Evolutionary conservation across 164 flowering plant genomes (phyloP).

Genomic region (Amborella trichopoda): DNA sequence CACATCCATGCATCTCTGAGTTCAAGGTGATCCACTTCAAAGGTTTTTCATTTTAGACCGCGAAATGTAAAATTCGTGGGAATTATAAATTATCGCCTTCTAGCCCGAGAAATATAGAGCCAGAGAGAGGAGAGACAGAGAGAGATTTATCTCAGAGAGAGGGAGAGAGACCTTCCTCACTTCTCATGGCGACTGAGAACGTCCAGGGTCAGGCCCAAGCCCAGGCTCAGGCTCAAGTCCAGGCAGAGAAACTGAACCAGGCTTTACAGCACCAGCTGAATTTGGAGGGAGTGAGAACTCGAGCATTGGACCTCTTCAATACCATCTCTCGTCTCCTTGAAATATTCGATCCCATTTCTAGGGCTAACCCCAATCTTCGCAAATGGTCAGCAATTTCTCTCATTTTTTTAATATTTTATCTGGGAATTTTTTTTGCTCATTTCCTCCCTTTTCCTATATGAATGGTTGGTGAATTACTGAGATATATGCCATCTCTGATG

Average conservation of each 20-base stretch:
- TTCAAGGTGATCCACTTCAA: too few relatives aligned
- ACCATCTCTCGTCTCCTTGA: constrained; percentile 87
- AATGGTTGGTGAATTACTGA: too few relatives aligned
- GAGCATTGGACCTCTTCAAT: constrained; percentile 75
- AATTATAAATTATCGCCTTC: too few relatives aligned
- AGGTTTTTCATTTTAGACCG: too few relatives aligned
- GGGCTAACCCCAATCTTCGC: constrained; percentile 62
- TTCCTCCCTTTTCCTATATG: neutral
- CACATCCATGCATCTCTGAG: too few relatives aligned
- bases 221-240: constrained; percentile 7
- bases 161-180: too few relatives aligned
- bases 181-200: too few relatives aligned
- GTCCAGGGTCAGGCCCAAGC: constrained; percentile 16
- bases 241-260: constrained; percentile 16
- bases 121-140: too few relatives aligned
- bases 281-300: constrained; percentile 59
- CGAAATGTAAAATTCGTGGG: too few relatives aligned
- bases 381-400: constrained; percentile 43
- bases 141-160: too few relatives aligned
- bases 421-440: neutral
- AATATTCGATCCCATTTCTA: constrained; percentile 56
- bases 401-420: neutral
- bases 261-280: constrained; percentile 70
- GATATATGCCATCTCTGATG: too few relatives aligned
- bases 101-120: too few relatives aligned